phyloP scores from a whole-genome alignment of 1,139 yeast species.

The Hyphopichia fennica region DNA sequence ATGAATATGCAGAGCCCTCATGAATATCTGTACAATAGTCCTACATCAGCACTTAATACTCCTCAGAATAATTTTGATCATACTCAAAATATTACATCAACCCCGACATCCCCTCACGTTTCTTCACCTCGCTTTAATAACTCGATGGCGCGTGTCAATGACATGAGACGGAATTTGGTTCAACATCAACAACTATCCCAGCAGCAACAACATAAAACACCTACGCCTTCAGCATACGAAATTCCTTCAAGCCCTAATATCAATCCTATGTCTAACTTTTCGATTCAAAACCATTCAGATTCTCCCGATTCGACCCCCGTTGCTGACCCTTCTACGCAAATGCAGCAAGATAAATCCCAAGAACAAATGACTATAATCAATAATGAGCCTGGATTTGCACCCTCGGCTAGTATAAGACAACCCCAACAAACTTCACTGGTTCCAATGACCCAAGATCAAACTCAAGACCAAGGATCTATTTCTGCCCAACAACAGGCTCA shows the following conservation, averaged over 20 bases:
- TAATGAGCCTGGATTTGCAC: not conserved
- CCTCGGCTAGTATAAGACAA: not conserved
- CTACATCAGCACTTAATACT: not conserved
- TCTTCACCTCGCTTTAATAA: conserved; percentile 11
- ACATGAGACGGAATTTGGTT: conserved; percentile 12
- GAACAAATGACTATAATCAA: conserved; percentile 1
- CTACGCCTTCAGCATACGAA: conserved; percentile 45
- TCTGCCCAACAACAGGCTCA: conserved; percentile 4
- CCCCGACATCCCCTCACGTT: conserved; percentile 7
- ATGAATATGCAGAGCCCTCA: conserved; percentile 16
- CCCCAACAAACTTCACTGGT: not conserved
- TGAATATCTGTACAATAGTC: conserved; percentile 8
- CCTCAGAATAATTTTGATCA: conserved; percentile 5
- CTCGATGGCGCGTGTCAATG: conserved; percentile 4
- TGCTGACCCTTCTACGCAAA: not conserved
- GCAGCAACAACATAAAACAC: conserved; percentile 28
- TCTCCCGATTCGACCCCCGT: conserved; percentile 40
- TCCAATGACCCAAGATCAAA: conserved; percentile 6
- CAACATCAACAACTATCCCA: conserved; percentile 14
- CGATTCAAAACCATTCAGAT: conserved; percentile 38
- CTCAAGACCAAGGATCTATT: not conserved
- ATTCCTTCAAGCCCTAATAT: conserved; percentile 44
- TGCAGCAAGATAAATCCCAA: not conserved
- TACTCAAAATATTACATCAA: conserved; percentile 5
- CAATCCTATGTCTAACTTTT: conserved; percentile 25